Evolutionary conservation across 208 protist genomes (phyloP).

Genomic region (Leishmania mexicana): DNA sequence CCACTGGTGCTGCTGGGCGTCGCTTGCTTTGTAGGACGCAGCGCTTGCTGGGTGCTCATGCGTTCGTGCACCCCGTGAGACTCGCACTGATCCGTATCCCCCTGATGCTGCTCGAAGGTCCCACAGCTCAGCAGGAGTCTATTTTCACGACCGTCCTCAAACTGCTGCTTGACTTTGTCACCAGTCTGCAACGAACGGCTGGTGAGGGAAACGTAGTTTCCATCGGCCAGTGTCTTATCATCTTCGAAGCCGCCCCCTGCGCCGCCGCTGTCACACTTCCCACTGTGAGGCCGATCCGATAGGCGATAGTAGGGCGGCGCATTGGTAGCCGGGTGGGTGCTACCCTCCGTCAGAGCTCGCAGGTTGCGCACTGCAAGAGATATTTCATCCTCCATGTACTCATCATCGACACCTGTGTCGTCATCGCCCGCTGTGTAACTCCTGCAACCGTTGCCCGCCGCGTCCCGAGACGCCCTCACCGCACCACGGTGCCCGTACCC

Average conservation of each 20-base stretch:
- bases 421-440: not conserved
- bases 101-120: conserved; percentile 43
- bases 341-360: conserved; percentile 28
- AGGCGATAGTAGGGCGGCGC: conserved; percentile 14
- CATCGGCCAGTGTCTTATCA: conserved; percentile 26
- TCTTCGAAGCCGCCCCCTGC: conserved; percentile 13
- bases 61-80: conserved; percentile 27
- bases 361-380: conserved; percentile 30
- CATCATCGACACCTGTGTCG: conserved; percentile 8
- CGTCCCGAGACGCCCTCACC: not conserved
- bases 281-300: conserved; percentile 5
- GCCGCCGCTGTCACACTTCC: not conserved
- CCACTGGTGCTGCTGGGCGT: not conserved
- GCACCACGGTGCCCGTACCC: not conserved
- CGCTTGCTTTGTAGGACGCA: not conserved
- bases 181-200: conserved; percentile 12
- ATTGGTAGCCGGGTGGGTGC: not conserved
- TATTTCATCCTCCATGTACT: conserved; percentile 22
- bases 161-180: conserved; percentile 12
- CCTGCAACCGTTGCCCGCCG: not conserved
- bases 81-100: conserved; percentile 37
- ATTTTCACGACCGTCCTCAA: conserved; percentile 42
- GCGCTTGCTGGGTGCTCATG: conserved; percentile 8
- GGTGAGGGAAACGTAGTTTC: conserved; percentile 16
- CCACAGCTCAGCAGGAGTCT: conserved; percentile 35